Evolutionary conservation across 129 eudicot species (phyloP).

Genomic region (Sambucus nigra): DNA sequence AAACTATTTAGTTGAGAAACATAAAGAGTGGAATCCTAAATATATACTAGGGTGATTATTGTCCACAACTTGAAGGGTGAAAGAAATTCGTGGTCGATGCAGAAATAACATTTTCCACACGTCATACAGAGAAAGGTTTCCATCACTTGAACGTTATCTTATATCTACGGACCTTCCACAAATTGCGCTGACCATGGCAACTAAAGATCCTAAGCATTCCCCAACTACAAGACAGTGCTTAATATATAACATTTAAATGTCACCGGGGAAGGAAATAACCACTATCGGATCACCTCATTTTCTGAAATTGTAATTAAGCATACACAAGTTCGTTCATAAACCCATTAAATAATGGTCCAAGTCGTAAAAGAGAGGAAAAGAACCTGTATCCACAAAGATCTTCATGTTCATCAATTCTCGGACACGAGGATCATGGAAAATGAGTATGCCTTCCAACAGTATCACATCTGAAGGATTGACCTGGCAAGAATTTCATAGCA

Average conservation of each 20-base stretch:
- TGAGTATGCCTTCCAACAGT: slow-evolving; percentile 82
- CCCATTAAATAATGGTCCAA: neutral
- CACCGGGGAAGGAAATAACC: slow-evolving; percentile 26
- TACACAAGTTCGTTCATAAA: slow-evolving; percentile 30
- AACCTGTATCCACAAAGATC: slow-evolving; percentile 98
- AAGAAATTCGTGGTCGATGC: too few relatives aligned
- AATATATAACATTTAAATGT: neutral
- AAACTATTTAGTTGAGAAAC: too few relatives aligned
- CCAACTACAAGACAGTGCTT: neutral
- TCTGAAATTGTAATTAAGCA: slow-evolving; percentile 75
- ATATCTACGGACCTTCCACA: neutral
- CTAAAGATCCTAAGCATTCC: too few relatives aligned
- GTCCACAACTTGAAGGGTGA: too few relatives aligned
- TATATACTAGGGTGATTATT: too few relatives aligned
- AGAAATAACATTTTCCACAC: too few relatives aligned
- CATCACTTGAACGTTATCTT: neutral
- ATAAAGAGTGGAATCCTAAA: too few relatives aligned
- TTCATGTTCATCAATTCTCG: slow-evolving; percentile 88
- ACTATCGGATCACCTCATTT: too few relatives aligned
- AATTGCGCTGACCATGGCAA: neutral
- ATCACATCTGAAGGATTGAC: slow-evolving; percentile 87
- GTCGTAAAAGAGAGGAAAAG: slow-evolving; percentile 12
- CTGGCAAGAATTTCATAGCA: slow-evolving; percentile 28
- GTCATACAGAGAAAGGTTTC: too few relatives aligned
- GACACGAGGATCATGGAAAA: slow-evolving; percentile 83